phyloP scores from a whole-genome alignment of 495 filamentous ascomycete genomes.

The Penicillium goetzii region DNA sequence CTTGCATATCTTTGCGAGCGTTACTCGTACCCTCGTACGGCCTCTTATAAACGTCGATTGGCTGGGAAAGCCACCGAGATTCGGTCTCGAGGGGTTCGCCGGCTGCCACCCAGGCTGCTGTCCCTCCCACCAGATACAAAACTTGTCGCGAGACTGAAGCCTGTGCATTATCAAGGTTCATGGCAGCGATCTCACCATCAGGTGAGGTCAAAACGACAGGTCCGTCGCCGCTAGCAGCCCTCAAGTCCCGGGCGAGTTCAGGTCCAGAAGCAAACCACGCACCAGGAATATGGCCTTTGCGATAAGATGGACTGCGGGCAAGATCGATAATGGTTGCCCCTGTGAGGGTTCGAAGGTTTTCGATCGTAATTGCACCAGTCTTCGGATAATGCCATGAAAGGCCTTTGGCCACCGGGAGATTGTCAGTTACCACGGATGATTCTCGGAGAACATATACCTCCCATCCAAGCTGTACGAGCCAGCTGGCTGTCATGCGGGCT shows the following conservation, averaged over 20 bases:
- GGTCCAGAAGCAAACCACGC: conserved; percentile 34
- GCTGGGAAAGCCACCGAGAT: conserved; percentile 27
- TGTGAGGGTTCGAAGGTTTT: conserved; percentile 10
- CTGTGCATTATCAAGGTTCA: conserved; percentile 35
- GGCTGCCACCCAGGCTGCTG: conserved; percentile 27
- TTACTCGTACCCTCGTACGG: conserved; percentile 36
- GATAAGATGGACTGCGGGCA: conserved; percentile 31
- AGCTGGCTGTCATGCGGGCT: conserved; percentile 33
- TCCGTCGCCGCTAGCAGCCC: conserved; percentile 3
- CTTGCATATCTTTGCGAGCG: conserved; percentile 34
- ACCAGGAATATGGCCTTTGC: conserved; percentile 32
- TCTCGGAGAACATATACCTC: conserved; percentile 29
- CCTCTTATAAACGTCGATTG: conserved; percentile 34
- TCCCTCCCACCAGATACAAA: conserved; percentile 26
- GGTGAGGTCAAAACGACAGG: conserved; percentile 35
- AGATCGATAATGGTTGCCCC: conserved; percentile 30
- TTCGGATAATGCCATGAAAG: conserved; percentile 9
- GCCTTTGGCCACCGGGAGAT: not conserved
- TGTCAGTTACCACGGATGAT: conserved; percentile 6
- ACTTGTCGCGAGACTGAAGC: conserved; percentile 15
- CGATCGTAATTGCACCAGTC: conserved; percentile 14
- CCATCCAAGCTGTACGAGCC: conserved; percentile 35
- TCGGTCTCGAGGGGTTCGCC: conserved; percentile 28
- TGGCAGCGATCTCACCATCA: conserved; percentile 42
- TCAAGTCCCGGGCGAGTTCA: conserved; percentile 29